Evolutionary conservation across 352 stramenopile genomes (phyloP).

Genomic region (Globisporangium canariense): DNA sequence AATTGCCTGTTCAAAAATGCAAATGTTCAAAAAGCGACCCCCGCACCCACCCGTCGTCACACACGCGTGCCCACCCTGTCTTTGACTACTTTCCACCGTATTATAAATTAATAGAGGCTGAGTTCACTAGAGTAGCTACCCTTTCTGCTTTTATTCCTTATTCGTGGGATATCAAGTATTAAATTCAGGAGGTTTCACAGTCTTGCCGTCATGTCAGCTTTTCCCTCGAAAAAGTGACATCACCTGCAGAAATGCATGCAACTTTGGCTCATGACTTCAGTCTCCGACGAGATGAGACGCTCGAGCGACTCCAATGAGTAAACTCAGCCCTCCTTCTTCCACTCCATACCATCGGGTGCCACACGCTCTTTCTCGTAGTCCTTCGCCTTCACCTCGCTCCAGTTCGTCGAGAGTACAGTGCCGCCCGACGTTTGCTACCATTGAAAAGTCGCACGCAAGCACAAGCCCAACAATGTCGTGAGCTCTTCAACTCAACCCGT

Average conservation of each 20-base stretch:
- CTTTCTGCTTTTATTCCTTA: neutral
- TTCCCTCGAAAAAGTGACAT: neutral
- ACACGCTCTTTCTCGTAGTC: slow-evolving; percentile 89
- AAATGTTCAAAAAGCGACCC: slow-evolving; percentile 19
- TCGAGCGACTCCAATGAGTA: neutral
- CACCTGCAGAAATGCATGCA: neutral
- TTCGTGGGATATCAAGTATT: neutral
- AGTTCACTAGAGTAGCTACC: no score
- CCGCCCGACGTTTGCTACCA: slow-evolving; percentile 90
- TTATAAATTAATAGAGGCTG: neutral
- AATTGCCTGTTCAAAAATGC: slow-evolving; percentile 11
- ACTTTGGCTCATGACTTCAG: neutral
- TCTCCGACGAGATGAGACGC: neutral
- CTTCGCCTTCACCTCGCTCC: slow-evolving; percentile 87
- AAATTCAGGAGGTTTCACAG: neutral
- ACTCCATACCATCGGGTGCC: slow-evolving; percentile 88
- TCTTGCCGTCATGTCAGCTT: neutral
- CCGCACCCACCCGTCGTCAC: neutral
- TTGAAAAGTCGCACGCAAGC: neutral
- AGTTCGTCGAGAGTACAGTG: slow-evolving; percentile 91
- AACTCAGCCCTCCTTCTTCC: slow-evolving; percentile 79
- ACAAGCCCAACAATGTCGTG: neutral
- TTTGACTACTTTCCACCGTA: neutral
- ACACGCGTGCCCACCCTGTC: neutral
- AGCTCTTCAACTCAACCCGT: neutral